Percentiles rank a stretch among this genome's conserved stretches.
Conservation (phyloP, 306 rosid species). For the Lotus japonicus region DNA sequence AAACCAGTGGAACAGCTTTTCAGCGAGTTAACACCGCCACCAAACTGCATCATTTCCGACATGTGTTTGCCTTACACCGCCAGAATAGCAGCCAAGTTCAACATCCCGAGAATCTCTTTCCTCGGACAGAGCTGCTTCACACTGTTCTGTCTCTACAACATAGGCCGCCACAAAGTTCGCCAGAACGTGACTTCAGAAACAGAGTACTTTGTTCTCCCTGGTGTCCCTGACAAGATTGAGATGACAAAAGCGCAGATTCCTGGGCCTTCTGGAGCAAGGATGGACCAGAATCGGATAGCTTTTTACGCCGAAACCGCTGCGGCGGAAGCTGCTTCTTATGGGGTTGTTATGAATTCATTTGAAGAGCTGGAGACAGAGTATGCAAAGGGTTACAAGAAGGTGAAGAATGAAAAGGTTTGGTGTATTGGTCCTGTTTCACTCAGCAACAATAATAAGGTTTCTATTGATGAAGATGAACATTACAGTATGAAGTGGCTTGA, state of each 20-base stretch:
- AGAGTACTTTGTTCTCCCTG: constrained; percentile 33
- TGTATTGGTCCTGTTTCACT: constrained; percentile 50
- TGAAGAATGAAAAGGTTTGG: constrained; percentile 23
- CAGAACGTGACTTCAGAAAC: not conserved
- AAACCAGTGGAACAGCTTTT: constrained; percentile 26
- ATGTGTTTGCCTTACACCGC: constrained; percentile 23
- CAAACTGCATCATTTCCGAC: constrained; percentile 43
- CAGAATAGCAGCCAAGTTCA: constrained; percentile 10
- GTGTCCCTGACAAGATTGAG: constrained; percentile 29
- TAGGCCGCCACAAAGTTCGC: not conserved
- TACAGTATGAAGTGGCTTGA: constrained; percentile 43
- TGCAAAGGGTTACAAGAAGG: constrained; percentile 20
- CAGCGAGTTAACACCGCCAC: constrained; percentile 21
- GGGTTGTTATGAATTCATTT: constrained; percentile 36
- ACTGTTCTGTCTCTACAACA: constrained; percentile 15
- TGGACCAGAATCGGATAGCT: not conserved
- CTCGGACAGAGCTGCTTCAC: constrained; percentile 29
- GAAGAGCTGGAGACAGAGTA: constrained; percentile 41
- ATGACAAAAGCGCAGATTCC: constrained; percentile 31
- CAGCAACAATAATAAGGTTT: constrained; percentile 32
- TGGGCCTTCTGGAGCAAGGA: not conserved
- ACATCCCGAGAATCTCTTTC: constrained; percentile 45
- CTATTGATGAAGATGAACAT: constrained; percentile 27
- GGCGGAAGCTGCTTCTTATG: constrained; percentile 32
- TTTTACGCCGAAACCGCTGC: not conserved